phyloP scores from a whole-genome alignment of 257 asterid genomes.

The Plantago major region DNA sequence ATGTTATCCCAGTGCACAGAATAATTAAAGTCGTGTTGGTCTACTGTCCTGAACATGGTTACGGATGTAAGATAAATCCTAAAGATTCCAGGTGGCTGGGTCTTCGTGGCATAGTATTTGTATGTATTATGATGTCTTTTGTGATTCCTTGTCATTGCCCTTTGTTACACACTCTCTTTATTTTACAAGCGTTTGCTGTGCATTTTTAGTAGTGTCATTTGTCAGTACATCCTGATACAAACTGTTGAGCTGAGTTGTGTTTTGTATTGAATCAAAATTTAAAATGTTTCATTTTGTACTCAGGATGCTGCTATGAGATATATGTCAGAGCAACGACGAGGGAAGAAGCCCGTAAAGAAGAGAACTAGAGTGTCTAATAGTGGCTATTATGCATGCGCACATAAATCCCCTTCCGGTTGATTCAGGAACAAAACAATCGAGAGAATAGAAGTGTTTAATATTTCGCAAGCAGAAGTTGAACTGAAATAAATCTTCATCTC shows the following conservation, averaged over 20 bases:
- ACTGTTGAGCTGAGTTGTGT: not conserved
- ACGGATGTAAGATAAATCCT: too few species aligned
- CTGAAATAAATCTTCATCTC: not conserved
- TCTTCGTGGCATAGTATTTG: too few species aligned
- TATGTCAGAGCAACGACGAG: slow-evolving; percentile 42
- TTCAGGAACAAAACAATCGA: not conserved
- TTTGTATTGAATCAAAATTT: not conserved
- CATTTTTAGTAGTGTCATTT: not conserved
- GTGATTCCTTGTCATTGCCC: too few species aligned
- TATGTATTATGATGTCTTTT: too few species aligned
- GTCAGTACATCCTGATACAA: not conserved
- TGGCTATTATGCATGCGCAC: not conserved
- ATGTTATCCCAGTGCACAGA: too few species aligned
- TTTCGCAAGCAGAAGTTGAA: not conserved
- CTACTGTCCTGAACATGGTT: too few species aligned
- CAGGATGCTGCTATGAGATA: slow-evolving; percentile 66
- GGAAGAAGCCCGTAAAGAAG: slow-evolving; percentile 43
- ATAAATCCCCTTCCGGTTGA: not conserved
- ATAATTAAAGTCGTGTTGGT: too few species aligned
- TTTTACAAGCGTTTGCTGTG: too few species aligned
- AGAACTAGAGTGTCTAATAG: slow-evolving; percentile 1
- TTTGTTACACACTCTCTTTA: too few species aligned
- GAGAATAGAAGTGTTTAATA: not conserved
- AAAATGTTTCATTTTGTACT: slow-evolving; percentile 6
- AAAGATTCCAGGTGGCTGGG: too few species aligned